Percentiles rank a stretch among this genome's conserved stretches.
Conservation (phyloP, 176 grass and related monocot species). For the Paspalum notatum region DNA sequence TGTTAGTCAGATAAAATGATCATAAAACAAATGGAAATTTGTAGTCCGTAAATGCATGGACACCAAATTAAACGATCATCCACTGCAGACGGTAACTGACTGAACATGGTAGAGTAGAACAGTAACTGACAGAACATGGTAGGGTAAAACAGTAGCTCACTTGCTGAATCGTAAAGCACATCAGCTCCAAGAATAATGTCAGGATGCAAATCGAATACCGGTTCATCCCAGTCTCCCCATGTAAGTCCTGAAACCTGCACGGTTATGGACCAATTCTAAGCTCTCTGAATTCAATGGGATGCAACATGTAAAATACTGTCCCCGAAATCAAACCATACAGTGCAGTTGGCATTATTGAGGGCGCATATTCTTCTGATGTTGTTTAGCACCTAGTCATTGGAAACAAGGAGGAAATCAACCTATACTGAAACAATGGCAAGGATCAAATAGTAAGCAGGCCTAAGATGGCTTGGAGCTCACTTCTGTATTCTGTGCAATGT, state of each 20-base stretch:
- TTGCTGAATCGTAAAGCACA: constrained; percentile 76
- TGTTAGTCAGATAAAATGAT: background rate
- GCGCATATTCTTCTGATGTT: constrained; percentile 69
- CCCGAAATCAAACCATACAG: constrained; percentile 44
- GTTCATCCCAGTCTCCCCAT: constrained; percentile 79
- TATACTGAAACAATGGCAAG: background rate
- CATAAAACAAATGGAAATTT: background rate
- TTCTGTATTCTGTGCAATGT: constrained; percentile 61
- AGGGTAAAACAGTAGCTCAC: constrained; percentile 43
- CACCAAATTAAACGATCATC: background rate
- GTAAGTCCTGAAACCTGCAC: constrained; percentile 77
- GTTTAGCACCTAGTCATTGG: constrained; percentile 60
- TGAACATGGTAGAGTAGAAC: background rate
- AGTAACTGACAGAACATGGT: background rate
- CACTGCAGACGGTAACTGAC: background rate
- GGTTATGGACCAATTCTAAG: background rate
- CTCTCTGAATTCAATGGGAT: background rate
- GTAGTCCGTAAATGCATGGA: background rate
- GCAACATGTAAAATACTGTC: background rate
- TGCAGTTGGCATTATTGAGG: constrained; percentile 65
- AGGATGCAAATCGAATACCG: constrained; percentile 70
- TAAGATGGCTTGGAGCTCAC: constrained; percentile 35
- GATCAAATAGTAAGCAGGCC: constrained; percentile 6
- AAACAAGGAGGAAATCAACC: constrained; percentile 1
- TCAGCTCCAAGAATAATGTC: constrained; percentile 83